Percentiles rank a stretch among this genome's conserved stretches.
These are phyloP conservation scores for Ziziphus jujuba DNA, from an alignment of 306 rosid species.

Conservation along the genomic window DNA sequence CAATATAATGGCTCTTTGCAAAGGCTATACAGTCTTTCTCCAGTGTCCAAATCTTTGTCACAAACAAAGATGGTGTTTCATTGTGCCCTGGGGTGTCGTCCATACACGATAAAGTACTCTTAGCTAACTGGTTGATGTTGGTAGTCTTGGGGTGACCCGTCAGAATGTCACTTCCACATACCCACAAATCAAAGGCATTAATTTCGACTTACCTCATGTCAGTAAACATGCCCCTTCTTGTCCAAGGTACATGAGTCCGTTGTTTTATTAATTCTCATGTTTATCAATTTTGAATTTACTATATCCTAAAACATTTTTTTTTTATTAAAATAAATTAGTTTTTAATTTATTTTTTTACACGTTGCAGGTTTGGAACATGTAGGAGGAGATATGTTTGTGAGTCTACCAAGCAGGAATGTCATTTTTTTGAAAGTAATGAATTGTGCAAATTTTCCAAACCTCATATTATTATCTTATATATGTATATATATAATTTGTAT, in stretches of 20 bases:
- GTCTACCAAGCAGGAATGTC: constrained; percentile 25
- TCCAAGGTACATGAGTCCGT: no score
- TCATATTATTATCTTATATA: no score
- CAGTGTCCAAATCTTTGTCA: constrained; percentile 35
- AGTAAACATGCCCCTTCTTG: constrained; percentile 39
- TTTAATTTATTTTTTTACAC: no score
- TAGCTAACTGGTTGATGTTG: constrained; percentile 60
- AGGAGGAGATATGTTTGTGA: constrained; percentile 37
- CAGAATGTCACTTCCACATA: constrained; percentile 45
- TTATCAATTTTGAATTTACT: constrained; percentile 5
- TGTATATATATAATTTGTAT: no score
- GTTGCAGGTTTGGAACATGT: constrained; percentile 30
- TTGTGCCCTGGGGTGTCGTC: constrained; percentile 28
- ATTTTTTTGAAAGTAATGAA: constrained; percentile 28
- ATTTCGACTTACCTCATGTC: constrained; percentile 50
- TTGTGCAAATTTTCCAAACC: no score
- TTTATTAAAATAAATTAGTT: background rate
- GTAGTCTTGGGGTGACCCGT: constrained; percentile 51
- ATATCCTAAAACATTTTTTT: no score
- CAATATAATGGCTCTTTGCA: background rate
- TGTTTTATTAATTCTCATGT: constrained; percentile 5
- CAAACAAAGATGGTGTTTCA: constrained; percentile 38
- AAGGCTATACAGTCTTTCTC: constrained; percentile 37
- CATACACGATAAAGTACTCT: constrained; percentile 33
- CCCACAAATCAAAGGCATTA: constrained; percentile 46